Evolutionary conservation across 2,329 filamentous ascomycete genomes (phyloP).

Genomic region (Acrocalymma vagum): DNA sequence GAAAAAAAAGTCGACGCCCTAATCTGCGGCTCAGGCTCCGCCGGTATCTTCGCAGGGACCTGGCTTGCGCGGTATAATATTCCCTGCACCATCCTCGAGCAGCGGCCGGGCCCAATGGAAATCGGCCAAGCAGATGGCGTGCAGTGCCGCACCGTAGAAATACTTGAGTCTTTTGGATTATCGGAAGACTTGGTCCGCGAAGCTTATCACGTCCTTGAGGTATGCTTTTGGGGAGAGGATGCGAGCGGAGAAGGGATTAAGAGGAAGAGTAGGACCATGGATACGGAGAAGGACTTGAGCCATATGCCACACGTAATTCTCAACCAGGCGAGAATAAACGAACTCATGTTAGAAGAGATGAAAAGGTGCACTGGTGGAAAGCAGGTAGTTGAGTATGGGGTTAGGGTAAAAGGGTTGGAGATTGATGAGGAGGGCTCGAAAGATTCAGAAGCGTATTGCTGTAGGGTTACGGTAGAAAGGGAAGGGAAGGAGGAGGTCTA

Average conservation of each 20-base stretch:
- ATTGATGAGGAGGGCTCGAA: slow-evolving; percentile 55
- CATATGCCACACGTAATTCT: slow-evolving; percentile 73
- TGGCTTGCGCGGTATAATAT: slow-evolving; percentile 68
- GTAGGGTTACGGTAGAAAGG: slow-evolving; percentile 42
- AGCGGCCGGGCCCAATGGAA: slow-evolving; percentile 61
- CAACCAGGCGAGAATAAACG: slow-evolving; percentile 76
- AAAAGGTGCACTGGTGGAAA: slow-evolving; percentile 37
- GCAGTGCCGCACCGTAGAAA: slow-evolving; percentile 73
- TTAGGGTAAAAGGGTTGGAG: slow-evolving; percentile 59
- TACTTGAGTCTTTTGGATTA: slow-evolving; percentile 76
- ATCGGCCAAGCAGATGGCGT: slow-evolving; percentile 71
- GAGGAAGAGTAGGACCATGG: slow-evolving; percentile 55
- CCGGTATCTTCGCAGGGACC: slow-evolving; percentile 67
- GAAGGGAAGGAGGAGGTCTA: slow-evolving; percentile 38
- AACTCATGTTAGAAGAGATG: slow-evolving; percentile 64
- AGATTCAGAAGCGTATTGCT: slow-evolving; percentile 40
- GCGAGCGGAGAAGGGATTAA: slow-evolving; percentile 46
- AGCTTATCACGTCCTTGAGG: slow-evolving; percentile 72
- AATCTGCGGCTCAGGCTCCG: slow-evolving; percentile 69
- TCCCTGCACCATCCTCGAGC: slow-evolving; percentile 66
- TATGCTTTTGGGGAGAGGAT: slow-evolving; percentile 56
- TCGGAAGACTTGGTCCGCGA: slow-evolving; percentile 70
- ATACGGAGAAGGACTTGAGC: slow-evolving; percentile 67
- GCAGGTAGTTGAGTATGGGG: slow-evolving; percentile 68
- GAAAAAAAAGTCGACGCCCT: slow-evolving; percentile 63